Percentiles rank a stretch among this genome's conserved stretches.
Evolutionary conservation across 805 yeast genomes (phyloP).

Genomic region (Candida coleopterorum): DNA sequence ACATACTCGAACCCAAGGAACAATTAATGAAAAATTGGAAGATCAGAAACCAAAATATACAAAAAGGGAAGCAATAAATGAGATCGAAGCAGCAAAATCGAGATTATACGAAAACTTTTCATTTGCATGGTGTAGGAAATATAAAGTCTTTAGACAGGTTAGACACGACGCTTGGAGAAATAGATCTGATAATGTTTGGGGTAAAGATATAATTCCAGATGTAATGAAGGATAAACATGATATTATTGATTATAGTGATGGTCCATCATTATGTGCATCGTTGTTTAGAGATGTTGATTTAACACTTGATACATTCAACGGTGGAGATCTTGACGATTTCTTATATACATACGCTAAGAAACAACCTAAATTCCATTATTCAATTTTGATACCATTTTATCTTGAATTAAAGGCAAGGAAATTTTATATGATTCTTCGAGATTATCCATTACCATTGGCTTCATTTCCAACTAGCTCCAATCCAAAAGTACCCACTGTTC

Average conservation of each 20-base stretch:
- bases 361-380: slow-evolving; percentile 52
- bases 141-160: slow-evolving; percentile 18
- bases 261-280: slow-evolving; percentile 29
- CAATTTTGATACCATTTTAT: slow-evolving; percentile 50
- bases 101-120: slow-evolving; percentile 23
- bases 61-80: slow-evolving; percentile 22
- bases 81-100: slow-evolving; percentile 23
- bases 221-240: slow-evolving; percentile 28
- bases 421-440: slow-evolving; percentile 44
- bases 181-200: slow-evolving; percentile 28
- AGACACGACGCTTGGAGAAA: slow-evolving; percentile 22
- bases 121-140: slow-evolving; percentile 31
- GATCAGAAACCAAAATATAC: slow-evolving; percentile 1
- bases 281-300: slow-evolving; percentile 28
- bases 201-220: slow-evolving; percentile 26
- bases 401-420: slow-evolving; percentile 40
- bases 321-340: slow-evolving; percentile 34
- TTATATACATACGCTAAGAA: slow-evolving; percentile 37
- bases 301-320: slow-evolving; percentile 20
- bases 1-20: slow-evolving; percentile 1
- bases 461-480: slow-evolving; percentile 39
- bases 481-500: slow-evolving; percentile 21
- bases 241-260: slow-evolving; percentile 29
- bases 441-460: slow-evolving; percentile 55
- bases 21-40: slow-evolving; percentile 2